Conservation (phyloP, 2,329 filamentous ascomycete genomes). For the Biscogniauxia mediterranea region DNA sequence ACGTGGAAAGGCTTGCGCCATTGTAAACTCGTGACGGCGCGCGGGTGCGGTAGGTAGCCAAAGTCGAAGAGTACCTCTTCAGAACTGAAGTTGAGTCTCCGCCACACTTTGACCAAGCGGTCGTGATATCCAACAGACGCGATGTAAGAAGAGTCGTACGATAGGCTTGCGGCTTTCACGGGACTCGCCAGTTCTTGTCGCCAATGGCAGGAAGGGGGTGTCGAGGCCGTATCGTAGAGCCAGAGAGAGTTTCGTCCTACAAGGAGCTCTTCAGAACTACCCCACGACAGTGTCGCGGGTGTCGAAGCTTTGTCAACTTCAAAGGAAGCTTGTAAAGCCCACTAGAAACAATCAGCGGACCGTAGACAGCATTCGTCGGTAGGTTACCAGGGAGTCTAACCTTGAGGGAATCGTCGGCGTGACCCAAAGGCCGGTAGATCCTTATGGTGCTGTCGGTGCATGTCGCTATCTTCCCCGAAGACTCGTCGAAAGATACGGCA, state of each 20-base stretch:
- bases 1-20: slow-evolving; percentile 79
- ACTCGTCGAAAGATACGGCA: slow-evolving; percentile 77
- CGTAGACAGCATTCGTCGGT: slow-evolving; percentile 4
- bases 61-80: slow-evolving; percentile 87
- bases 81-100: slow-evolving; percentile 77
- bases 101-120: slow-evolving; percentile 88
- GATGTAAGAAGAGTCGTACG: slow-evolving; percentile 83
- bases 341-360: slow-evolving; percentile 41
- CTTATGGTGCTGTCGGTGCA: slow-evolving; percentile 66
- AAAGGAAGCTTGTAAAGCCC: slow-evolving; percentile 64
- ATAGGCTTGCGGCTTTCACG: slow-evolving; percentile 73
- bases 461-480: slow-evolving; percentile 79
- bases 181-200: slow-evolving; percentile 69
- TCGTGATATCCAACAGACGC: slow-evolving; percentile 79
- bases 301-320: slow-evolving; percentile 50
- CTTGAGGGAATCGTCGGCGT: slow-evolving; percentile 70
- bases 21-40: slow-evolving; percentile 74
- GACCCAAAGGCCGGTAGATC: slow-evolving; percentile 74
- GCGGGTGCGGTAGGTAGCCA: slow-evolving; percentile 83
- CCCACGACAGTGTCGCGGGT: slow-evolving; percentile 71
- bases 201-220: slow-evolving; percentile 64
- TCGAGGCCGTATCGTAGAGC: slow-evolving; percentile 58
- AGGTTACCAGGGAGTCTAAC: slow-evolving; percentile 43
- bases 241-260: slow-evolving; percentile 69
- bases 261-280: slow-evolving; percentile 78